Evolutionary conservation across 2,329 filamentous ascomycete species (phyloP), one percentile per base, ranked within the genome.

Genomic region (Scedosporium minutisporum): DNA sequence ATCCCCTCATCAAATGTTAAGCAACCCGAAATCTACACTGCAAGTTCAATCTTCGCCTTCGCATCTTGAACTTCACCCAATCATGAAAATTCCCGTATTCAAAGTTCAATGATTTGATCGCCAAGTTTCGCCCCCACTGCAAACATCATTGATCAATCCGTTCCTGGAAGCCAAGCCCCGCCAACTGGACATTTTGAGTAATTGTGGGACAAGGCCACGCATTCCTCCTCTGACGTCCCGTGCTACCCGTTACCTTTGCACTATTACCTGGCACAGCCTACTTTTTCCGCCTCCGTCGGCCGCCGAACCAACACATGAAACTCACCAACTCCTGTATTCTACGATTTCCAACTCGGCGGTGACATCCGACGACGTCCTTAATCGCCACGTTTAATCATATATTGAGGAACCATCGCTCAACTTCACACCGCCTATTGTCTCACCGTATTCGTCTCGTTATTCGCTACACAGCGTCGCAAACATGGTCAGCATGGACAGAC

Each of bases 401-500:
- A 33, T 33, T 7, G 29, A 33, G 29, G 29, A 33, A 33, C 29
- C 6, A 33, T 33, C 29, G 29, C 29, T 33, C 42, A 46, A n/a
- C 14, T 9, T 16, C 14, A 16, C 14, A 46, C 18, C 42, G 42
- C 14, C 42, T 27, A n/a, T 23, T 16, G 18, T 38, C 27, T 21
- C 29, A n/a, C 5, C 29, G 3, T 16, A 18, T 59, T 42, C 14
- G 16, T 33, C 29, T 33, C 29, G 29, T 33, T 33, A 33, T 33
- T 33, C 29, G 29, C 29, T 9, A 33, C 29, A 33, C 9, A 9
- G 29, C 29, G 29, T 46, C 7, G 42, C 42, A 46, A 46, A 46
- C 51, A 58, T 38, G 25, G 55, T 58, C 46, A 55, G 51, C n/a
- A 61, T 61, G 59, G 81, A 84, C 68, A 82, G 83, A 67, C 82